Evolutionary conservation across 2,329 filamentous ascomycete genomes (phyloP).

Genomic region (Tolypocladium endophyticum): DNA sequence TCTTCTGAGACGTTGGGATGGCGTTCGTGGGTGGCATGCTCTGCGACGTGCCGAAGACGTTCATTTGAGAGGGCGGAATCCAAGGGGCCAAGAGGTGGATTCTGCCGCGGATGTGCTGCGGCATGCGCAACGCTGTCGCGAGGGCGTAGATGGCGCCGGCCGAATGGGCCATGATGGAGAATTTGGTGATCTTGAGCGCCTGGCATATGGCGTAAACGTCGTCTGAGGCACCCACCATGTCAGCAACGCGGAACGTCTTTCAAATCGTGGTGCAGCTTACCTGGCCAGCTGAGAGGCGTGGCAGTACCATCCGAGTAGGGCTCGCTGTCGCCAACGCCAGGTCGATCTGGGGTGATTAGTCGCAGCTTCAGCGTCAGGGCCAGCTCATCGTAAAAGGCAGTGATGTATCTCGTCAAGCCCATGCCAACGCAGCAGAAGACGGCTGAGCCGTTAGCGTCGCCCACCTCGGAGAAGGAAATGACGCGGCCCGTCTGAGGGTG

Average conservation of each 20-base stretch:
- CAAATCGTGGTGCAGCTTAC: constrained; percentile 35
- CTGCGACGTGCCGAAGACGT: constrained; percentile 62
- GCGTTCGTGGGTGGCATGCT: constrained; percentile 71
- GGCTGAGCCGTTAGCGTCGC: constrained; percentile 80
- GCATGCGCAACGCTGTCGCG: constrained; percentile 89
- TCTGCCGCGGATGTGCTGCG: constrained; percentile 85
- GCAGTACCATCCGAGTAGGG: constrained; percentile 70
- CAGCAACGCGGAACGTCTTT: not conserved
- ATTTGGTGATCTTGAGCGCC: constrained; percentile 82
- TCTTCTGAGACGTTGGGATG: constrained; percentile 83
- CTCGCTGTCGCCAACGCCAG: constrained; percentile 88
- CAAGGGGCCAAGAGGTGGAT: constrained; percentile 92
- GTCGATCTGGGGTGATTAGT: constrained; percentile 86
- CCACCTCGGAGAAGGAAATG: constrained; percentile 95
- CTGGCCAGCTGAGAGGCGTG: constrained; percentile 88
- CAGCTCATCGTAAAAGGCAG: constrained; percentile 93
- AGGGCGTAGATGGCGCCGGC: constrained; percentile 97
- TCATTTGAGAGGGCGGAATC: constrained; percentile 94
- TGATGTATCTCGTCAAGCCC: constrained; percentile 92
- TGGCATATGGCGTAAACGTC: constrained; percentile 94
- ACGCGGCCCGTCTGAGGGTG: constrained; percentile 78
- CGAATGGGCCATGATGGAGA: constrained; percentile 91
- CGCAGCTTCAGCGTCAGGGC: constrained; percentile 79
- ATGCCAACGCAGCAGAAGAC: constrained; percentile 97
- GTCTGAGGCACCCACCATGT: constrained; percentile 28